Percentiles rank a stretch among this genome's conserved stretches.
Evolutionary conservation across 1,139 yeast species (phyloP).

Genomic region (Pichia sp.): DNA sequence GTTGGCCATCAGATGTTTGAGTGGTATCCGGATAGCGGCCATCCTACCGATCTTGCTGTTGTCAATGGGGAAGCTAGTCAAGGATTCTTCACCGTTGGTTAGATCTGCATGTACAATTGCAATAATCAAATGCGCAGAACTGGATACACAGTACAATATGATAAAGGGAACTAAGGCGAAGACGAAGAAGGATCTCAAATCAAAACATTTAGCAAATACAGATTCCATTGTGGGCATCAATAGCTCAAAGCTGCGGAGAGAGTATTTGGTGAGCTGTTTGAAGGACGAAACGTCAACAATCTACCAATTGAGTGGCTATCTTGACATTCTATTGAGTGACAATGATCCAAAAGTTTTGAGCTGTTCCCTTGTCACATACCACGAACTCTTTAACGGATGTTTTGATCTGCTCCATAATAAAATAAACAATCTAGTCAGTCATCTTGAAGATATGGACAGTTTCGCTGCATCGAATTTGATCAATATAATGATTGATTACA

Average conservation of each 20-base stretch:
- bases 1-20: constrained; percentile 70
- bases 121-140: constrained; percentile 55
- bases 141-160: constrained; percentile 37
- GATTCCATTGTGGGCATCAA: neutral
- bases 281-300: constrained; percentile 31
- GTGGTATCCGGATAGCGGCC: constrained; percentile 75
- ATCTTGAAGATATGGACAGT: constrained; percentile 58
- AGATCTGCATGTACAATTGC: constrained; percentile 79
- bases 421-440: constrained; percentile 56
- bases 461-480: constrained; percentile 67
- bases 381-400: constrained; percentile 50
- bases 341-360: constrained; percentile 63
- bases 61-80: constrained; percentile 62
- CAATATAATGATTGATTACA: constrained; percentile 63
- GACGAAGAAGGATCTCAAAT: constrained; percentile 14
- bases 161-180: constrained; percentile 3
- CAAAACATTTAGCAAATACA: neutral
- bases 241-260: constrained; percentile 1
- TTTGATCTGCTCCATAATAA: constrained; percentile 70
- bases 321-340: constrained; percentile 59
- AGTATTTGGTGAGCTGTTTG: constrained; percentile 35
- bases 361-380: constrained; percentile 58
- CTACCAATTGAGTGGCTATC: constrained; percentile 43
- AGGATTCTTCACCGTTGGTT: constrained; percentile 75
- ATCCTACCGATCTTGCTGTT: constrained; percentile 74